Evolutionary conservation across 129 eudicot genomes (phyloP).

Genomic region (Chrysanthemum lavandulifolium): DNA sequence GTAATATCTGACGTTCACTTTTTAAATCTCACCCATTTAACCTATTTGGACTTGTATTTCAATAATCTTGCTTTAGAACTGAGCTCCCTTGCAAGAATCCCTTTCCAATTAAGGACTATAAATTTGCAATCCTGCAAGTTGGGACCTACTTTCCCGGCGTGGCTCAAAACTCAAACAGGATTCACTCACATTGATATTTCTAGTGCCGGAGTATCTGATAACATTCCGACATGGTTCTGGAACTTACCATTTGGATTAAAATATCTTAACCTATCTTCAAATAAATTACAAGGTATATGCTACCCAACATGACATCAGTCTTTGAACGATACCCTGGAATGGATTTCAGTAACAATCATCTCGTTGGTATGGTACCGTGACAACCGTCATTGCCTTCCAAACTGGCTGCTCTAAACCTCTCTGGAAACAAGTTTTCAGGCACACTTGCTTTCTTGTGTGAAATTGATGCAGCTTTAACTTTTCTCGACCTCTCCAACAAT

Average conservation of each 20-base stretch:
- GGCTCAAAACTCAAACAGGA: slow-evolving; percentile 34
- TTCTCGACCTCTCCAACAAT: slow-evolving; percentile 37
- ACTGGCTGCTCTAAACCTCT: slow-evolving; percentile 19
- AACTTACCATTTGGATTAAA: background rate
- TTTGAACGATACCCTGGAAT: background rate
- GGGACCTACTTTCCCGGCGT: slow-evolving; percentile 29
- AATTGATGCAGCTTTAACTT: background rate
- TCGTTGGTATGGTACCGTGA: slow-evolving; percentile 17
- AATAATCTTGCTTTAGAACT: slow-evolving; percentile 21
- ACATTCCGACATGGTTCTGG: slow-evolving; percentile 40
- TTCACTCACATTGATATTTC: slow-evolving; percentile 35
- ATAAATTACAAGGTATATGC: slow-evolving; percentile 26
- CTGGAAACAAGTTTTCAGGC: slow-evolving; percentile 32
- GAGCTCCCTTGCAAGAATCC: slow-evolving; percentile 24
- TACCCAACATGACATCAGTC: slow-evolving; percentile 16
- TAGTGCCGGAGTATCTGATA: slow-evolving; percentile 26
- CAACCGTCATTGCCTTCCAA: background rate
- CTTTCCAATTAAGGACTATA: slow-evolving; percentile 19
- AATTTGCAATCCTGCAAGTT: slow-evolving; percentile 21
- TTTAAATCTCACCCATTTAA: slow-evolving; percentile 9
- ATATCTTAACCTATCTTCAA: slow-evolving; percentile 26
- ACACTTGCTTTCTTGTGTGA: slow-evolving; percentile 16
- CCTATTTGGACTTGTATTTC: slow-evolving; percentile 19
- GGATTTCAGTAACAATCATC: slow-evolving; percentile 25
- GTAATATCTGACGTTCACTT: slow-evolving; percentile 20